These are phyloP conservation scores for Blastobotrys buckinghamii DNA, from an alignment of 1,139 yeast species.

Conservation along the genomic window DNA sequence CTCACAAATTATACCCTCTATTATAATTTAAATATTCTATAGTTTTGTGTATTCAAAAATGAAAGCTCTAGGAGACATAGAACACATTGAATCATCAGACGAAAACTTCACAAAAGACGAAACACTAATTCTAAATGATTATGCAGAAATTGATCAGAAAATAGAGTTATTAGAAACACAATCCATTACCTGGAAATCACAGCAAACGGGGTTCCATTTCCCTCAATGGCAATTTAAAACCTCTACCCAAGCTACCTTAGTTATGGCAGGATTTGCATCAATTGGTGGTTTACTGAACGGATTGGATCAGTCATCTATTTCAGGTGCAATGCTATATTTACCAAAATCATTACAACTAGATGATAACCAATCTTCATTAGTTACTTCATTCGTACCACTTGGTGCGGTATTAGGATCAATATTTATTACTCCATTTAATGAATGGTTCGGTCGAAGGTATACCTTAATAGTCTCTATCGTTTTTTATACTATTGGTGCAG, in stretches of 20 bases:
- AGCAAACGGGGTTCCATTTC: constrained; percentile 7
- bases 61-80: background rate
- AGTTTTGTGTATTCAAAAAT: too few species aligned
- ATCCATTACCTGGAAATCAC: background rate
- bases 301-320: constrained; percentile 50
- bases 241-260: constrained; percentile 41
- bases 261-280: constrained; percentile 49
- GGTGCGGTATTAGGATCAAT: constrained; percentile 42
- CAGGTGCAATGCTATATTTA: constrained; percentile 53
- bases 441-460: constrained; percentile 47
- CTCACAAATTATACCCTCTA: too few species aligned
- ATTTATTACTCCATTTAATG: constrained; percentile 30
- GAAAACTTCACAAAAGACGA: too few species aligned
- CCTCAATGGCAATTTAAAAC: constrained; percentile 33
- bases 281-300: constrained; percentile 58
- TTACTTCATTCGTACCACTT: constrained; percentile 53
- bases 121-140: too few species aligned
- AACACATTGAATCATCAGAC: background rate
- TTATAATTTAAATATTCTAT: too few species aligned
- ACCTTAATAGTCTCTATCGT: constrained; percentile 49
- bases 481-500: constrained; percentile 53
- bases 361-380: constrained; percentile 31
- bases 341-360: constrained; percentile 45
- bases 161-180: background rate
- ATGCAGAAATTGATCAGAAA: background rate